phyloP scores from a whole-genome alignment of 257 asterid species.

The Asclepias syriaca region DNA sequence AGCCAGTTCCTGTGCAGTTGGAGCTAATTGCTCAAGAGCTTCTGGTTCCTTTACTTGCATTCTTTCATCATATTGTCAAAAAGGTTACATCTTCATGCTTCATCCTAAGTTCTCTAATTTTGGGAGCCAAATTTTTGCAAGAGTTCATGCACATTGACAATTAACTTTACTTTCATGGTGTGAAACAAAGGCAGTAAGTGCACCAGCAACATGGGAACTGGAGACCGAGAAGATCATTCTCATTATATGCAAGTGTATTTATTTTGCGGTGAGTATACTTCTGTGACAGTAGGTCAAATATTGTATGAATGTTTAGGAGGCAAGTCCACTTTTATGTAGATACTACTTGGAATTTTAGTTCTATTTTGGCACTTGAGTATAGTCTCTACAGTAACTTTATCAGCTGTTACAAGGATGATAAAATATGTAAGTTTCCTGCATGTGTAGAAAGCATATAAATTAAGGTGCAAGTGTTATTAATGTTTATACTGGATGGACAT shows the following conservation, averaged over 20 bases:
- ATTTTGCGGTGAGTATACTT: constrained; percentile 31
- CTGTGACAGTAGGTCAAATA: neutral
- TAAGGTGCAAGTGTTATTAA: neutral
- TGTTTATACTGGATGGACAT: neutral
- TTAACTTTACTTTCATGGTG: constrained; percentile 11
- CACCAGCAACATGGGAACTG: constrained; percentile 13
- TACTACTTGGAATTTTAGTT: neutral
- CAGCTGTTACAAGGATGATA: neutral
- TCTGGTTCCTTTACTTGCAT: constrained; percentile 35
- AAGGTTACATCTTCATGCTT: constrained; percentile 22
- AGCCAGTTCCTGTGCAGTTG: constrained; percentile 43
- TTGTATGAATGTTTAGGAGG: neutral
- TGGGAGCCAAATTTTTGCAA: neutral
- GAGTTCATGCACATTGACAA: neutral
- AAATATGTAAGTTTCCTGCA: neutral
- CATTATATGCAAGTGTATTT: constrained; percentile 32
- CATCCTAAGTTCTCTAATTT: neutral
- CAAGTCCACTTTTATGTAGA: neutral
- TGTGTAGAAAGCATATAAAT: neutral
- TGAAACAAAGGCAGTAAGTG: constrained; percentile 19
- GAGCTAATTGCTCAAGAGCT: constrained; percentile 39
- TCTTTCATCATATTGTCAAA: constrained; percentile 28
- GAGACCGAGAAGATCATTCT: constrained; percentile 29
- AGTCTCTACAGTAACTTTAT: neutral
- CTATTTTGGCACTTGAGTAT: neutral